These are phyloP conservation scores for Alloascoidea africana DNA, from an alignment of 805 yeast species.

Conservation along the genomic window DNA sequence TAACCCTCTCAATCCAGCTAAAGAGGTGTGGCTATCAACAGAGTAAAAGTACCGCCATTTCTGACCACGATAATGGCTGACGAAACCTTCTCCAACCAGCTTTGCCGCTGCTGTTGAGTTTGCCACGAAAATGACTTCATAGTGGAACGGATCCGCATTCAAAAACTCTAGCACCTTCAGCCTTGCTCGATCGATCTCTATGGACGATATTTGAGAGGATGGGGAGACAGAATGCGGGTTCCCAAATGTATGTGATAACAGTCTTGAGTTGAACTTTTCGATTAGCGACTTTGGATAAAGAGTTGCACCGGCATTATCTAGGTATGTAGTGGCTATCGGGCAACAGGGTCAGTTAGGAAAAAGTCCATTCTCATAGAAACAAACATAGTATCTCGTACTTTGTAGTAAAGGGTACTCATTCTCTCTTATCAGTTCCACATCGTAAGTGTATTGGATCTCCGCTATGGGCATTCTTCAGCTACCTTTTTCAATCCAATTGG, in stretches of 20 bases:
- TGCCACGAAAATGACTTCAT: conserved; percentile 23
- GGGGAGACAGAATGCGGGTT: conserved; percentile 28
- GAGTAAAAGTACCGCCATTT: conserved; percentile 15
- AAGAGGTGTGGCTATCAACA: conserved; percentile 25
- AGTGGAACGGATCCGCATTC: conserved; percentile 19
- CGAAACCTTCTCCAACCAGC: conserved; percentile 18
- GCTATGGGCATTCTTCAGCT: too few relatives aligned
- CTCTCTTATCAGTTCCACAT: too few relatives aligned
- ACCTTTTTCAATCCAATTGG: too few relatives aligned
- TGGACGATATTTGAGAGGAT: conserved; percentile 17
- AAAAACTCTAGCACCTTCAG: conserved; percentile 17
- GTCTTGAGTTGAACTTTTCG: conserved; percentile 10
- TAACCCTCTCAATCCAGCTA: conserved; percentile 22
- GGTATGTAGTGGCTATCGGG: too few relatives aligned
- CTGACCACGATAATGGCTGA: conserved; percentile 10
- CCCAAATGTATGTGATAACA: conserved; percentile 15
- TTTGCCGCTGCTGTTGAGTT: conserved; percentile 27
- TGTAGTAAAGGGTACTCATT: too few relatives aligned
- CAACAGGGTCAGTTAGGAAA: too few relatives aligned
- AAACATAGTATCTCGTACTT: too few relatives aligned
- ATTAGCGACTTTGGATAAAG: conserved; percentile 18
- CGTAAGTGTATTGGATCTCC: too few relatives aligned
- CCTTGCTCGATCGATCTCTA: conserved; percentile 16
- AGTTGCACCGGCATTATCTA: conserved; percentile 31
- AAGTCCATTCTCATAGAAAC: too few relatives aligned